phyloP scores from a whole-genome alignment of 2,329 filamentous ascomycete species.

The Fusarium equiseti region DNA sequence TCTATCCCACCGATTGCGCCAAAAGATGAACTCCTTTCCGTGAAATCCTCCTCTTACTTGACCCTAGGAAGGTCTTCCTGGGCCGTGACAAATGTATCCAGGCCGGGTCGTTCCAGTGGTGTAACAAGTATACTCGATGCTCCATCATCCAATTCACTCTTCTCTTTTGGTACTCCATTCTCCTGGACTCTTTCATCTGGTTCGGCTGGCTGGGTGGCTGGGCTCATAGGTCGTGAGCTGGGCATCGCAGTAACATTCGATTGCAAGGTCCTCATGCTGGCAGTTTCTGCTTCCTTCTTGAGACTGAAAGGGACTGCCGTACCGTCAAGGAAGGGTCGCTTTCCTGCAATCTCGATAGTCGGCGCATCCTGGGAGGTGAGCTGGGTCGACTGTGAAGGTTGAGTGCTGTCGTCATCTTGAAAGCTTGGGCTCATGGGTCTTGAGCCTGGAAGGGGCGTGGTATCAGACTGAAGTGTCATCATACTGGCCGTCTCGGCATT shows the following conservation, averaged over 20 bases:
- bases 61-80: slow-evolving; percentile 56
- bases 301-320: slow-evolving; percentile 81
- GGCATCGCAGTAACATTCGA: slow-evolving; percentile 54
- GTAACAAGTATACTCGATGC: slow-evolving; percentile 1
- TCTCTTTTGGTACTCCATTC: neutral
- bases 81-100: slow-evolving; percentile 70
- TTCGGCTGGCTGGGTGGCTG: slow-evolving; percentile 12
- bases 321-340: slow-evolving; percentile 74
- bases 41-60: slow-evolving; percentile 36
- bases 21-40: slow-evolving; percentile 3
- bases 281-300: slow-evolving; percentile 72
- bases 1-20: slow-evolving; percentile 32
- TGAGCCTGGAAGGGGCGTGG: slow-evolving; percentile 48
- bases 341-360: slow-evolving; percentile 66
- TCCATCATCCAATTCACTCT: slow-evolving; percentile 14
- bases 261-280: slow-evolving; percentile 76
- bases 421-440: slow-evolving; percentile 51
- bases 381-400: slow-evolving; percentile 32
- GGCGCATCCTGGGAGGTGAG: slow-evolving; percentile 48
- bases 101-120: slow-evolving; percentile 51
- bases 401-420: slow-evolving; percentile 25
- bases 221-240: slow-evolving; percentile 52
- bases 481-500: slow-evolving; percentile 77
- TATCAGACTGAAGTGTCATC: slow-evolving; percentile 69
- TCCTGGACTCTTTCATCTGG: neutral